Percentiles rank a stretch among this genome's conserved stretches.
Evolutionary conservation across 495 filamentous ascomycete species (phyloP).

Genomic region (Tuber umbilicatum): DNA sequence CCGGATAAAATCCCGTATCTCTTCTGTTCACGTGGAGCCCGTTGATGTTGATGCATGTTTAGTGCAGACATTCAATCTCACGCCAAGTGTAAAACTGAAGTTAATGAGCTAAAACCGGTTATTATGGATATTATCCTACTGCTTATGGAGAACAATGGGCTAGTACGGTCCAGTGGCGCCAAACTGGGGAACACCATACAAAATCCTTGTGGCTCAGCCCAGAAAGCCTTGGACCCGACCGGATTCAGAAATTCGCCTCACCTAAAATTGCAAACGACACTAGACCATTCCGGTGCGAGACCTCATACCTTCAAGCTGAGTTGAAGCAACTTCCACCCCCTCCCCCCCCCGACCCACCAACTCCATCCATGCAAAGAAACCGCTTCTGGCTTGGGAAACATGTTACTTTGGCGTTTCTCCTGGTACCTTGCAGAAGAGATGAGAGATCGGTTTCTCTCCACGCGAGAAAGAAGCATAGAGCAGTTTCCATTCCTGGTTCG

Average conservation of each 20-base stretch:
- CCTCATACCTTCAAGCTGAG: conserved; percentile 4
- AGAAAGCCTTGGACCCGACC: background rate
- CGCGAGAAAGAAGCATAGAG: conserved; percentile 12
- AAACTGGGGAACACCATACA: background rate
- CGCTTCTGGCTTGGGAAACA: background rate
- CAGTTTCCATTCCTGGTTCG: conserved; percentile 35
- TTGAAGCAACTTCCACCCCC: conserved; percentile 1
- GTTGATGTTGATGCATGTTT: too few species aligned
- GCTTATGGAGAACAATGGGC: background rate
- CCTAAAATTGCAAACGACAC: conserved; percentile 26
- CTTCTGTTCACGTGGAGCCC: too few species aligned
- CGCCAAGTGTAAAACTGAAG: too few species aligned
- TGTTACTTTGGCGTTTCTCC: background rate
- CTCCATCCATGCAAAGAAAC: conserved; percentile 8
- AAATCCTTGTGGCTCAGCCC: background rate
- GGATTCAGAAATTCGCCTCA: conserved; percentile 25
- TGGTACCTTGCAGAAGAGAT: conserved; percentile 23
- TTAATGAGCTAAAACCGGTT: too few species aligned
- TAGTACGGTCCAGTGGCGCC: background rate
- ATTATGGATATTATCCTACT: background rate
- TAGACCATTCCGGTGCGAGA: background rate
- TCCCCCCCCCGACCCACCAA: conserved; percentile 1
- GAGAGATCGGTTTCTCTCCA: conserved; percentile 22
- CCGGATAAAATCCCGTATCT: too few species aligned
- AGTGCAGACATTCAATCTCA: too few species aligned